Evolutionary conservation across 345 rosid species (phyloP).

Genomic region (Corchorus olitorius): DNA sequence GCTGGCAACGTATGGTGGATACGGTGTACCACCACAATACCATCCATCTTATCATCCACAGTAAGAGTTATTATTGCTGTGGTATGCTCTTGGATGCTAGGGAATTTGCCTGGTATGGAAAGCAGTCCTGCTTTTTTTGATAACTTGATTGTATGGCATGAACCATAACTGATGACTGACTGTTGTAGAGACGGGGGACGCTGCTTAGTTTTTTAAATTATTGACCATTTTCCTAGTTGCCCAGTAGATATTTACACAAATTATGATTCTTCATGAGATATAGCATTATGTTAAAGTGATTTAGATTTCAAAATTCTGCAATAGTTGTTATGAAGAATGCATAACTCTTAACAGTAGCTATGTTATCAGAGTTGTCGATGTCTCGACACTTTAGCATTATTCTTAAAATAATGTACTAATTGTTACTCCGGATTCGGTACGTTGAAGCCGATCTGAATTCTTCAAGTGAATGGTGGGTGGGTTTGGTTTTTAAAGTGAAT

Average conservation of each 20-base stretch:
- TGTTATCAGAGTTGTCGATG: too few relatives aligned
- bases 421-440: neutral
- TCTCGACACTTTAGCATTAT: too few relatives aligned
- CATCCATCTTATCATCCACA: constrained; percentile 53
- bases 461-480: neutral
- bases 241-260: neutral
- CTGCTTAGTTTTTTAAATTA: neutral
- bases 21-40: constrained; percentile 48
- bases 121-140: neutral
- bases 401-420: too few relatives aligned
- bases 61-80: constrained; percentile 28
- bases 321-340: too few relatives aligned
- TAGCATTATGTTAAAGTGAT: too few relatives aligned
- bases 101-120: neutral
- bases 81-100: neutral
- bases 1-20: constrained; percentile 46
- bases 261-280: constrained; percentile 5
- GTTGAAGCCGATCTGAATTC: neutral
- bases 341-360: too few relatives aligned
- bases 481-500: neutral
- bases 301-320: too few relatives aligned
- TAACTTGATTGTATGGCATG: neutral
- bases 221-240: neutral
- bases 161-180: neutral
- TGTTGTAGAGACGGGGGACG: neutral